phyloP scores from a whole-genome alignment of 1,284 basidiomycete species.

The Malassezia globosa region DNA sequence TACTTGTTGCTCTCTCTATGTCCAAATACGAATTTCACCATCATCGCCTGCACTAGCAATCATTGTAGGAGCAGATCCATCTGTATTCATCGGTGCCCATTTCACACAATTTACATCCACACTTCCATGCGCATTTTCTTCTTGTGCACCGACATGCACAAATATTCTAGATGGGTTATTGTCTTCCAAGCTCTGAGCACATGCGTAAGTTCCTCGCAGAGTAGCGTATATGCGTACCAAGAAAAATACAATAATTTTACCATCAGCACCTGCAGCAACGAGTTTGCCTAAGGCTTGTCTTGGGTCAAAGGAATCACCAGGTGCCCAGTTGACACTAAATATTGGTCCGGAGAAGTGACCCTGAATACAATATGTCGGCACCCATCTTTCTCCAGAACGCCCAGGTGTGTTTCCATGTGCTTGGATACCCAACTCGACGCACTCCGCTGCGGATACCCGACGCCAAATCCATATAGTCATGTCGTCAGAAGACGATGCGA shows the following conservation, averaged over 20 bases:
- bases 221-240: slow-evolving; percentile 49
- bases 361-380: slow-evolving; percentile 37
- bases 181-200: slow-evolving; percentile 13
- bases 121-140: slow-evolving; percentile 58
- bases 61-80: slow-evolving; percentile 13
- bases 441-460: slow-evolving; percentile 35
- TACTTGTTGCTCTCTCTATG: too few species aligned
- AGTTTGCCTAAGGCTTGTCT: slow-evolving; percentile 57
- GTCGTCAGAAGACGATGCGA: slow-evolving; percentile 72
- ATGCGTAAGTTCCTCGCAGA: background rate
- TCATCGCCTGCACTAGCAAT: slow-evolving; percentile 72
- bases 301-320: slow-evolving; percentile 28
- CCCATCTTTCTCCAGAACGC: slow-evolving; percentile 47
- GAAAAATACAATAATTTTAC: slow-evolving; percentile 63
- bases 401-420: slow-evolving; percentile 33
- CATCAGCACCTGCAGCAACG: slow-evolving; percentile 65
- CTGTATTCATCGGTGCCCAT: slow-evolving; percentile 54
- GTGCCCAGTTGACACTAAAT: slow-evolving; percentile 66
- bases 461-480: slow-evolving; percentile 56
- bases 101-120: slow-evolving; percentile 65
- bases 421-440: slow-evolving; percentile 31
- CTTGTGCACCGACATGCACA: slow-evolving; percentile 20
- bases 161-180: slow-evolving; percentile 10
- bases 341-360: slow-evolving; percentile 59
- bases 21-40: slow-evolving; percentile 62